Evolutionary conservation across 768 basidiomycete species (phyloP), one percentile per base, ranked within the genome.

Genomic region (Obba rivulosa): DNA sequence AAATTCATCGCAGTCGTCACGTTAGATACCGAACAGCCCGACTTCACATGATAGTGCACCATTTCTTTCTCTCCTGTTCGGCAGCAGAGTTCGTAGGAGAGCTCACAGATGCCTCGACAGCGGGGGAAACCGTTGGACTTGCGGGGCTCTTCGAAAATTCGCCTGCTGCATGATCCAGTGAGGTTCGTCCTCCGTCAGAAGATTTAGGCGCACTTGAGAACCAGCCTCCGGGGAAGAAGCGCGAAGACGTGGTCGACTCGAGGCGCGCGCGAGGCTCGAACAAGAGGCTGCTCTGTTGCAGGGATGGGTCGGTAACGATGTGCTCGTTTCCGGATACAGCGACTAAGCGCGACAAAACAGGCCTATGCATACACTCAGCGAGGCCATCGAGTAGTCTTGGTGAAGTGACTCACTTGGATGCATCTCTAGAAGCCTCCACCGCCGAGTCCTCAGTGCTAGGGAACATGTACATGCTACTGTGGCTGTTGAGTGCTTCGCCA

Each of bases 141-240:
- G 43, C 34, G 7, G 47, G 43, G 34, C 21, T 55, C 52, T 53
- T 58, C 14, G 60, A 44, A 42, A 80, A 78, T 58, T 77, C 75
- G 46, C 78, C 78, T 46, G 67, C 62, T 11, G 77, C 78, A 44
- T 69, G 65, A 46, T 79, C 78, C 34, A 79, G 53, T 8, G 78
- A 79, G 8, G 77, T 53, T 39, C 76, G 63, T 39, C 68, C 71
- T 55, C 74, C 69, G 22, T 62, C 60, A 1, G 72, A 67, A 4
- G 67, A 55, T 57, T 70, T 74, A 21, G 65, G 60, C 17, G 70
- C 57, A 35, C 60, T 58, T 13, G 62, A 64, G 59, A 66, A 65
- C 78, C 78, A 79, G 1, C 73, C 76, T 28, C 79, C 79, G 8
- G 77, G 78, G 71, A 80, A 77, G 64, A 75, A 73, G 41, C 74